phyloP scores from a whole-genome alignment of 176 grass and related monocot genomes.

The bread wheat (Triticum aestivum) region IWGSC_CS_RefSeq_v2.1 NC_057797.1:387011154-387011653 shows the following conservation, averaged over 20 bases:
- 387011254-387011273: constrained; percentile 10
- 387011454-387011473: background rate
- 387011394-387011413: background rate
- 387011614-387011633: constrained; percentile 76
- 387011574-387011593: constrained; percentile 54
- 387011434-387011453: background rate
- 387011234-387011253: constrained; percentile 12
- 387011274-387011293: constrained; percentile 1
- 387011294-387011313: background rate
- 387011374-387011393: background rate
- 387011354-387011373: background rate
- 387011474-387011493: background rate
- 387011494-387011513: background rate
- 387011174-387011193: constrained; percentile 45
- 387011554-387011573: background rate
- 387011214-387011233: constrained; percentile 62
- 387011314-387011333: constrained; percentile 7
- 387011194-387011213: constrained; percentile 44
- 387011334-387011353: background rate
- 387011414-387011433: constrained; percentile 12
- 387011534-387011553: background rate
- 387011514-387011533: background rate
- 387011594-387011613: constrained; percentile 77
- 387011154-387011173: constrained; percentile 94
- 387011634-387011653: constrained; percentile 93